Evolutionary conservation across 1,139 yeast species (phyloP).

Genomic region (Pichia sp.): DNA sequence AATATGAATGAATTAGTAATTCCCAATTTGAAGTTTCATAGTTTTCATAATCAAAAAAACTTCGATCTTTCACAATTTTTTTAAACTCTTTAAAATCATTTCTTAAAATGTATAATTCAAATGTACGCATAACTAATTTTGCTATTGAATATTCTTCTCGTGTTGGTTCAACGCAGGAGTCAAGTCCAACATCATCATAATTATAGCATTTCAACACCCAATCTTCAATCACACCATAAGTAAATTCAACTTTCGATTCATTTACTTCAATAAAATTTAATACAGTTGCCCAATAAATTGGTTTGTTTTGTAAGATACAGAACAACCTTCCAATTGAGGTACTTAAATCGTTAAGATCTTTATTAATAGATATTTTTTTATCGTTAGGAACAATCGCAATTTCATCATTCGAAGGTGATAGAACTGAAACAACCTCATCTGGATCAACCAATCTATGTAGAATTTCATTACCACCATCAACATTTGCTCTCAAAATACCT

Average conservation of each 20-base stretch:
- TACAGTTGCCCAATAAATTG: constrained; percentile 61
- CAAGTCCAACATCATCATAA: constrained; percentile 16
- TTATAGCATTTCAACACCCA: constrained; percentile 48
- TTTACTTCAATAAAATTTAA: constrained; percentile 32
- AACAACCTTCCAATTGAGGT: constrained; percentile 73
- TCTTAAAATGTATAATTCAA: constrained; percentile 18
- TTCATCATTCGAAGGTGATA: neutral
- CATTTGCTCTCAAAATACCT: constrained; percentile 7
- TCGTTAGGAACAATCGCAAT: constrained; percentile 23
- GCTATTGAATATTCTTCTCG: constrained; percentile 75
- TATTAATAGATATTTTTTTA: constrained; percentile 13
- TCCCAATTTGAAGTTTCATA: constrained; percentile 35
- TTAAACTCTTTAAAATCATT: constrained; percentile 20
- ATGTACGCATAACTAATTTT: constrained; percentile 41
- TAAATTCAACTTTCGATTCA: constrained; percentile 15
- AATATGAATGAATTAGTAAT: constrained; percentile 47
- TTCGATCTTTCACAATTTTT: constrained; percentile 27
- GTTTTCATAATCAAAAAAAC: constrained; percentile 28
- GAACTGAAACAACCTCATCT: constrained; percentile 31
- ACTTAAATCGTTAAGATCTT: constrained; percentile 33
- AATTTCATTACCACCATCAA: constrained; percentile 11
- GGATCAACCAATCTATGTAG: constrained; percentile 34
- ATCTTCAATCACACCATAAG: constrained; percentile 31
- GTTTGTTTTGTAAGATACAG: constrained; percentile 79
- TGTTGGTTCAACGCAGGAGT: constrained; percentile 27